phyloP scores from a whole-genome alignment of 305 asterid species.

The Solanum hybrid region DNA sequence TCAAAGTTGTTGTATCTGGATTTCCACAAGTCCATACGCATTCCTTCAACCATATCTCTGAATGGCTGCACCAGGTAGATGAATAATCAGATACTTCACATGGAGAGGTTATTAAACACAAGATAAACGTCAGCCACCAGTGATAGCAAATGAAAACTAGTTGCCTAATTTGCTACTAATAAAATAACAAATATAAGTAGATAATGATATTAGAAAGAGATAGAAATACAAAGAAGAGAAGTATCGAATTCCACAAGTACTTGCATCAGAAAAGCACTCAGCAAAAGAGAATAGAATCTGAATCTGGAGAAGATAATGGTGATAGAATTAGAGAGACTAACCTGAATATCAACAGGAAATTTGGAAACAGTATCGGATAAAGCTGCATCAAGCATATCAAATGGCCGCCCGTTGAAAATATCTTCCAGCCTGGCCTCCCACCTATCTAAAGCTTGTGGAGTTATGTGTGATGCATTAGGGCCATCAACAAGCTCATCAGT shows the following conservation, averaged over 20 bases:
- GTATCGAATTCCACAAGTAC: background rate
- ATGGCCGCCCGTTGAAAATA: conserved; percentile 73
- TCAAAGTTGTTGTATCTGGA: conserved; percentile 84
- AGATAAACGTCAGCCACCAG: background rate
- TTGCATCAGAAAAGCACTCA: background rate
- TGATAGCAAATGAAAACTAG: background rate
- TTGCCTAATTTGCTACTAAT: background rate
- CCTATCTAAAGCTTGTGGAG: conserved; percentile 79
- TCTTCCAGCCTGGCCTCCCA: conserved; percentile 92
- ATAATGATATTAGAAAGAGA: background rate
- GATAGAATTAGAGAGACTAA: conserved; percentile 5
- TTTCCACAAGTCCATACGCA: conserved; percentile 86
- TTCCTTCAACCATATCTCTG: conserved; percentile 96
- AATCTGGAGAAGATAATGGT: background rate
- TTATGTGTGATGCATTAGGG: conserved; percentile 95
- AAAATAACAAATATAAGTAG: background rate
- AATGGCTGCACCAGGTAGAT: conserved; percentile 56
- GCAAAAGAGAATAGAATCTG: background rate
- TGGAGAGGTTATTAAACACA: background rate
- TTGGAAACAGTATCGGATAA: conserved; percentile 70
- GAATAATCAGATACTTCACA: background rate
- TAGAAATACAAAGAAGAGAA: background rate
- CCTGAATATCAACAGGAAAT: conserved; percentile 95
- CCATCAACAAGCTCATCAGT: conserved; percentile 33
- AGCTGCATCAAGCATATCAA: conserved; percentile 98